Percentiles rank a stretch among this genome's conserved stretches.
These are phyloP conservation scores for Rhodofomes roseus DNA, from an alignment of 1,284 basidiomycete genomes.

Conservation along the genomic window DNA sequence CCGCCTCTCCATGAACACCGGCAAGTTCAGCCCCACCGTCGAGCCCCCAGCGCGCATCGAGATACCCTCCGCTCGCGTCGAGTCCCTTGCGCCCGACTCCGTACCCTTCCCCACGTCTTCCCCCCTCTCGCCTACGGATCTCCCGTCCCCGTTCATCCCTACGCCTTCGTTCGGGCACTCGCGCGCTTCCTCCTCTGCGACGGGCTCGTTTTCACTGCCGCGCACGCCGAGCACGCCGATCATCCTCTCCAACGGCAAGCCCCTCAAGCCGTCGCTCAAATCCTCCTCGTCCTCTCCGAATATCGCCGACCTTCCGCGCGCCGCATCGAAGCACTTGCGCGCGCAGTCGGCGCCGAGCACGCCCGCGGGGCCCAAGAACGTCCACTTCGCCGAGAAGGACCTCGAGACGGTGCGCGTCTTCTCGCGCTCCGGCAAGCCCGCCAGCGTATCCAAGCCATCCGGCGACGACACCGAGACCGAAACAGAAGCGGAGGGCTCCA, in stretches of 20 bases:
- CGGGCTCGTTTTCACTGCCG: conserved; percentile 20
- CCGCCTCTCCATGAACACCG: conserved; percentile 18
- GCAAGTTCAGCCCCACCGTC: conserved; percentile 31
- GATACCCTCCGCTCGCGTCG: conserved; percentile 16
- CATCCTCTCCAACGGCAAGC: conserved; percentile 82
- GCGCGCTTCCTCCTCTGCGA: conserved; percentile 9
- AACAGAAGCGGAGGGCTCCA: conserved; percentile 54
- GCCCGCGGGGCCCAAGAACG: conserved; percentile 73
- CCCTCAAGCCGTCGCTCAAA: conserved; percentile 88
- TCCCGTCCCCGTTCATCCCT: conserved; percentile 19
- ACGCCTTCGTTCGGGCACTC: conserved; percentile 8
- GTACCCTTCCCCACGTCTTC: conserved; percentile 35
- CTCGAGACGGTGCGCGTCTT: conserved; percentile 86
- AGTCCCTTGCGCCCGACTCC: conserved; percentile 8
- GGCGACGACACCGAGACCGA: conserved; percentile 80
- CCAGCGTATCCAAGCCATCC: conserved; percentile 55
- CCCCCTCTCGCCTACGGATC: conserved; percentile 17
- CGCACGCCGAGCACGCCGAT: conserved; percentile 32
- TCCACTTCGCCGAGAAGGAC: conserved; percentile 77
- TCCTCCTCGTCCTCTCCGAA: conserved; percentile 55
- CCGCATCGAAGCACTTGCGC: conserved; percentile 39
- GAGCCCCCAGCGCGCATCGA: conserved; percentile 23
- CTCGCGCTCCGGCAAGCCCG: conserved; percentile 77
- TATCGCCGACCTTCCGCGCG: conserved; percentile 45
- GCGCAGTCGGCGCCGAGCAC: conserved; percentile 68